Conservation (phyloP, 148 eudicot genomes). For the Oxyria digyna region DNA sequence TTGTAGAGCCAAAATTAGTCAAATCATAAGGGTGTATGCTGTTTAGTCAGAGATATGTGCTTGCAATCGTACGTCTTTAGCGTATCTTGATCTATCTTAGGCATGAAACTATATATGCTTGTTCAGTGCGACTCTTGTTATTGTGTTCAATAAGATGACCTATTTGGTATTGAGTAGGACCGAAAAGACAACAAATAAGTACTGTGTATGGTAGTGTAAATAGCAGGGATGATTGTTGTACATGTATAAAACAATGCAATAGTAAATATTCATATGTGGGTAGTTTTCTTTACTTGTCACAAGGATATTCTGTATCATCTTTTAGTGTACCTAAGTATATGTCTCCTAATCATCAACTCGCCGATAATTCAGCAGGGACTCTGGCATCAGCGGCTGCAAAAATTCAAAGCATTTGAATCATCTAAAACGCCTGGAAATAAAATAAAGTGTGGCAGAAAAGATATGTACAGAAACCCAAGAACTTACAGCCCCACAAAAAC, state of each 20-base stretch:
- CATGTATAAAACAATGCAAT: neutral
- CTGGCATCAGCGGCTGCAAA: conserved; percentile 4
- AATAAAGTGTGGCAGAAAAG: neutral
- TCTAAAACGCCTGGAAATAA: neutral
- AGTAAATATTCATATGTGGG: neutral
- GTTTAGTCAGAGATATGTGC: conserved; percentile 17
- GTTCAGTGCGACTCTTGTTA: neutral
- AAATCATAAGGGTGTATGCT: conserved; percentile 48
- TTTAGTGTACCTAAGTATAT: neutral
- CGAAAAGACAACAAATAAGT: neutral
- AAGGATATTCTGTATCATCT: neutral
- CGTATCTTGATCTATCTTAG: neutral
- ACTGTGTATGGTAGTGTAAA: neutral
- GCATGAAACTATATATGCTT: neutral
- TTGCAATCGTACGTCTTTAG: too few species aligned
- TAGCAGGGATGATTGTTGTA: neutral
- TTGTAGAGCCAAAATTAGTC: conserved; percentile 46
- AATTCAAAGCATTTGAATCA: neutral
- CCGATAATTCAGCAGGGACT: neutral
- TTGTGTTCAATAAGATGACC: neutral
- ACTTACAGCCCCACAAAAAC: conserved; percentile 11
- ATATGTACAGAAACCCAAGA: neutral
- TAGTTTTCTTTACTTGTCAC: neutral
- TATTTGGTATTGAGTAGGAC: neutral
- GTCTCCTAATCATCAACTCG: neutral